Base-by-base conservation (phyloP, 768 basidiomycete genomes). In the Cubamyces lactineus region DNA sequence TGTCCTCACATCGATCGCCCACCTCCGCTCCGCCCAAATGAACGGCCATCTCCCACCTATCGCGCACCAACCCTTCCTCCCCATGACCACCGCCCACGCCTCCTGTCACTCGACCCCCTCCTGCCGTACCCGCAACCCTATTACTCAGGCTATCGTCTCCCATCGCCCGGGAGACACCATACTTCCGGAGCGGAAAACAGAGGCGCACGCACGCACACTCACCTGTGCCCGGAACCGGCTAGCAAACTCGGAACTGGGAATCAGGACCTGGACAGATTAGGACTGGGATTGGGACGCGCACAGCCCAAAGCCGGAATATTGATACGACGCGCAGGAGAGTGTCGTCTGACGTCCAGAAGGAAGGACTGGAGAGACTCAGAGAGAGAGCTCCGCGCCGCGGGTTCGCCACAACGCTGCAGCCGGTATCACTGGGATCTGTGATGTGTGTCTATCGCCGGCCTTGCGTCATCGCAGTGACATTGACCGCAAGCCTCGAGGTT, bases 221-320 rank as follows among this genome's bases (percentile, higher is more conserved):
- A 62, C 55, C 61, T 57, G 50, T 28, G 28, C 28, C 28, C 28
- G 28, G 28, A 13, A 6, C 60, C 40, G 60, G 40, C 51, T 48
- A 47, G 24, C 47, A 43, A 17, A 46, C 34, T 34, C 5, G 34
- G 34, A 34, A 7, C 11, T 11, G 34, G 34, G 11, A 34, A n/a
- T n/a, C n/a, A n/a, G n/a, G n/a, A n/a, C n/a, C n/a, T n/a, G n/a
- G n/a, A n/a, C n/a, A n/a, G n/a, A n/a, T n/a, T n/a, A n/a, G n/a
- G n/a, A n/a, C n/a, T n/a, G n/a, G n/a, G n/a, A n/a, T 34, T 11
- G 34, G 34, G 11, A 34, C n/a, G 41, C 51, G 61, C 61, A 62
- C 61, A 52, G 61, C 61, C 54, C 50, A 43, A 62, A 28, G n/a
- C 45, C 61, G 55, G 61, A 53, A 40, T 62, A 57, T 62, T 55